phyloP scores from a whole-genome alignment of 768 basidiomycete genomes.

The Suillus discolor region DNA sequence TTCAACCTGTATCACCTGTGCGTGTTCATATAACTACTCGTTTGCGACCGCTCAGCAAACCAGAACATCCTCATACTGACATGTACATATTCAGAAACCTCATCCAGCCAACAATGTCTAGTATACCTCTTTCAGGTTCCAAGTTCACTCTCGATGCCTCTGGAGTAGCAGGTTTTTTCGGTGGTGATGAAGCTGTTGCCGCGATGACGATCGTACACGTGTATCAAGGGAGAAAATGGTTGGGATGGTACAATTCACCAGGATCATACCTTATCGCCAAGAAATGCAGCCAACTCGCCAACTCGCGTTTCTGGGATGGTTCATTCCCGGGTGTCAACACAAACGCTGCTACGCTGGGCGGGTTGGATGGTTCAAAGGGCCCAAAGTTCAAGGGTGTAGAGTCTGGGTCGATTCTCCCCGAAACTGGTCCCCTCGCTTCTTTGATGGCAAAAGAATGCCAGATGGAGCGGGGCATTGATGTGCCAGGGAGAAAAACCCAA shows the following conservation, averaged over 20 bases:
- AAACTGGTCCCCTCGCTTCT: conserved; percentile 34
- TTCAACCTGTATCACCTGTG: neutral
- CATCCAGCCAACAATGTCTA: conserved; percentile 18
- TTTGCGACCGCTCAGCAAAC: neutral
- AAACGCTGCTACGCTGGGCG: conserved; percentile 35
- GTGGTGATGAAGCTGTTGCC: conserved; percentile 40
- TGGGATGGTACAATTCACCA: conserved; percentile 43
- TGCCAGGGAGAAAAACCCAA: conserved; percentile 29
- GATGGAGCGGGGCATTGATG: conserved; percentile 10
- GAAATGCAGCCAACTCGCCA: conserved; percentile 34
- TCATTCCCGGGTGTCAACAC: conserved; percentile 36
- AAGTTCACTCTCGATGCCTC: conserved; percentile 31
- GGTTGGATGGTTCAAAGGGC: conserved; percentile 31
- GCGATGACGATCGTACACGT: conserved; percentile 42
- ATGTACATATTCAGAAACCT: conserved; percentile 26
- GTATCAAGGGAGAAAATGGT: conserved; percentile 33
- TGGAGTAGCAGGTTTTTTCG: conserved; percentile 40
- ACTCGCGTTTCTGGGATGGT: conserved; percentile 35
- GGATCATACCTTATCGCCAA: conserved; percentile 39
- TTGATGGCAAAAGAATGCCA: conserved; percentile 31
- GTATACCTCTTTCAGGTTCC: conserved; percentile 19
- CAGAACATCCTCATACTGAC: conserved; percentile 10
- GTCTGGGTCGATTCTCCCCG: conserved; percentile 33
- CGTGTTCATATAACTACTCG: conserved; percentile 1
- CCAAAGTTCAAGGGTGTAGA: conserved; percentile 35